Conservation (phyloP, 2,329 filamentous ascomycete species). For the Penicillium sp. region DNA sequence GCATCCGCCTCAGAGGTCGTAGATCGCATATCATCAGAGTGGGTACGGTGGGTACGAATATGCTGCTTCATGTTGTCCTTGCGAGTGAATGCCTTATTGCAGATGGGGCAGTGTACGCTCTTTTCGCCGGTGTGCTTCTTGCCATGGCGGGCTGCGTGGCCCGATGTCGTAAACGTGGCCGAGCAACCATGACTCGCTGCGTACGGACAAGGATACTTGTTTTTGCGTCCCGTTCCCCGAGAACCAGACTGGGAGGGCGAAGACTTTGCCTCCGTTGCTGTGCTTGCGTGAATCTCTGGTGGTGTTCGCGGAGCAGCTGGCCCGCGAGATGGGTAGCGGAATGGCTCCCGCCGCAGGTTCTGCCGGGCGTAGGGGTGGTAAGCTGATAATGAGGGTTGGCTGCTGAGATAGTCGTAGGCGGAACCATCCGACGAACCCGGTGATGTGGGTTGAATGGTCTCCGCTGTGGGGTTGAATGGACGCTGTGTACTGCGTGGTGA, state of each 20-base stretch:
- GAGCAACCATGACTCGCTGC: slow-evolving; percentile 60
- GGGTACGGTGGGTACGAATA: slow-evolving; percentile 58
- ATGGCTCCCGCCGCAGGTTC: slow-evolving; percentile 25
- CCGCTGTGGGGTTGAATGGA: slow-evolving; percentile 28
- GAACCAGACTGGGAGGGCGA: slow-evolving; percentile 28
- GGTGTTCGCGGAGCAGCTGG: slow-evolving; percentile 24
- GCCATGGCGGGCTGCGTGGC: slow-evolving; percentile 66
- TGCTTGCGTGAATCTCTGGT: slow-evolving; percentile 28
- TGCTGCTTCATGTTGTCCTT: slow-evolving; percentile 73
- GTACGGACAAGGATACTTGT: slow-evolving; percentile 67
- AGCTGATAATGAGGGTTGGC: slow-evolving; percentile 17
- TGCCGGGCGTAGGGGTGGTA: slow-evolving; percentile 33
- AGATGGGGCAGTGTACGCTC: slow-evolving; percentile 67
- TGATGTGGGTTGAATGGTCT: slow-evolving; percentile 30
- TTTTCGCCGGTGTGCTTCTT: slow-evolving; percentile 71
- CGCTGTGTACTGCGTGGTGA: slow-evolving; percentile 29
- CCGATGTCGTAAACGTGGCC: slow-evolving; percentile 67
- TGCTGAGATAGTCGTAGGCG: slow-evolving; percentile 32
- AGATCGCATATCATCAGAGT: slow-evolving; percentile 36
- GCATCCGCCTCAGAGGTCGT: slow-evolving; percentile 19
- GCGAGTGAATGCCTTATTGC: slow-evolving; percentile 67
- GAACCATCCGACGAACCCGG: slow-evolving; percentile 38
- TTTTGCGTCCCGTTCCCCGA: slow-evolving; percentile 50
- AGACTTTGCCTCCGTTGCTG: slow-evolving; percentile 26
- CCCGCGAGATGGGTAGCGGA: slow-evolving; percentile 24